Evolutionary conservation across 2,329 filamentous ascomycete genomes (phyloP), one percentile per base, ranked within the genome.

Genomic region (Colletotrichum tofieldiae): DNA sequence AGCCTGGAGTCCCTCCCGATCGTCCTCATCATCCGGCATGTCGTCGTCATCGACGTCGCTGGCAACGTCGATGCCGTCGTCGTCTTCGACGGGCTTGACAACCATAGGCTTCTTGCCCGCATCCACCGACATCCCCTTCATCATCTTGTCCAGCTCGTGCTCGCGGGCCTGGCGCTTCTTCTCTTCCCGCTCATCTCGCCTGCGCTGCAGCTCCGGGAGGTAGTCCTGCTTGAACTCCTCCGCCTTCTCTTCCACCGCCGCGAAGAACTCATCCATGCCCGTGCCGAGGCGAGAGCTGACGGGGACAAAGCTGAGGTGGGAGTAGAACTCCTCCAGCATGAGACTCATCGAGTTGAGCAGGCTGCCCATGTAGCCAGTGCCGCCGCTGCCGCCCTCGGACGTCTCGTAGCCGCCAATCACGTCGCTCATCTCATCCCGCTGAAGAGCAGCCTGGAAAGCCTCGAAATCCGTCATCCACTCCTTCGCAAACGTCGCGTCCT

Each of bases 391-490:
- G 52, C 88, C 87, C 23, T 73, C 71, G n/a, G 71, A 69, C 12
- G 90, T 92, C 76, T 95, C 94, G 37, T 89, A 87, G 18, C 93
- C 91, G 16, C 93, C 94, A 78, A 95, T 93, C 0, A 90, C 91
- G 56, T 95, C 94, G 9, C 88, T 87, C 67, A 93, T 91, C 80
- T 98, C 94, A 78, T 98, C 96, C 35, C 90, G 85, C 60, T 90
- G 89, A 56, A 99, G 86, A 0, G 97, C 96, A 20, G 90, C 90
- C 81, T 98, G 96, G 84, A 99, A 99, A 0, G 93, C 91, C 76
- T 99, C 96, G 78, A 98, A 99, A 82, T 99, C 96, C 7, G 95
- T 97, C 96, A 99, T 99, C 96, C 97, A 99, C 80, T 98, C 95
- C 84, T 96, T 96, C 1, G 95, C 96, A 78, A 98, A 98, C 35